These are phyloP conservation scores for Saturnispora sekii DNA, from an alignment of 805 yeast genomes.

Conservation along the genomic window DNA sequence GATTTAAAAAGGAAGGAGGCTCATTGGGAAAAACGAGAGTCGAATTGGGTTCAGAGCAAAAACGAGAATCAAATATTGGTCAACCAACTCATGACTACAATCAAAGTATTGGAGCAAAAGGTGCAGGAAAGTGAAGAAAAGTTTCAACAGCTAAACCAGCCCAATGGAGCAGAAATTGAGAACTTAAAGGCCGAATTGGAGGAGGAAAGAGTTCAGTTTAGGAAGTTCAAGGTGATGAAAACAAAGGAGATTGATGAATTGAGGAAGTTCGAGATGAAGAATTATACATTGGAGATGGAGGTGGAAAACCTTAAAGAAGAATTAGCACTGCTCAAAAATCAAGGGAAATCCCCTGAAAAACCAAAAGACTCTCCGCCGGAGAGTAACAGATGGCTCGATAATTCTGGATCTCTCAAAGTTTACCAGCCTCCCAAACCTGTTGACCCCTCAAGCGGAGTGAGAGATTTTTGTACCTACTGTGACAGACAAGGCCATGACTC, in stretches of 20 bases:
- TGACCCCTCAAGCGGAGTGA: constrained; percentile 69
- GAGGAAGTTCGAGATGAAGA: constrained; percentile 14
- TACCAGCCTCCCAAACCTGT: constrained; percentile 37
- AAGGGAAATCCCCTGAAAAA: neutral
- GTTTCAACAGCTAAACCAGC: neutral
- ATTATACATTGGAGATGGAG: constrained; percentile 11
- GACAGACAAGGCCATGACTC: constrained; percentile 86
- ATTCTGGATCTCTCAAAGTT: constrained; percentile 23
- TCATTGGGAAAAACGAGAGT: constrained; percentile 36
- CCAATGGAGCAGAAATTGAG: neutral
- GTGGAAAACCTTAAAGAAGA: constrained; percentile 10
- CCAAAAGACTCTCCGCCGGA: neutral
- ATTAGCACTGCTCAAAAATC: neutral
- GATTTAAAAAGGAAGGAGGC: constrained; percentile 37
- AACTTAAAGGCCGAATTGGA: constrained; percentile 2
- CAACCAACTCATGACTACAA: constrained; percentile 48
- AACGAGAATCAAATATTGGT: constrained; percentile 42
- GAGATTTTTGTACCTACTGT: constrained; percentile 87
- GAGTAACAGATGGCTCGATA: constrained; percentile 3
- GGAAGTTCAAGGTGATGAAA: constrained; percentile 10
- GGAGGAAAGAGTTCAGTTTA: constrained; percentile 4
- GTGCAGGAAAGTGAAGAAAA: constrained; percentile 43
- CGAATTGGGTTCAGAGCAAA: constrained; percentile 37
- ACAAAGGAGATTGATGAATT: constrained; percentile 12
- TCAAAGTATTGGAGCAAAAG: constrained; percentile 44